These are phyloP conservation scores for Alternaria arbusti DNA, from an alignment of 2,329 filamentous ascomycete genomes.

Conservation along the genomic window DNA sequence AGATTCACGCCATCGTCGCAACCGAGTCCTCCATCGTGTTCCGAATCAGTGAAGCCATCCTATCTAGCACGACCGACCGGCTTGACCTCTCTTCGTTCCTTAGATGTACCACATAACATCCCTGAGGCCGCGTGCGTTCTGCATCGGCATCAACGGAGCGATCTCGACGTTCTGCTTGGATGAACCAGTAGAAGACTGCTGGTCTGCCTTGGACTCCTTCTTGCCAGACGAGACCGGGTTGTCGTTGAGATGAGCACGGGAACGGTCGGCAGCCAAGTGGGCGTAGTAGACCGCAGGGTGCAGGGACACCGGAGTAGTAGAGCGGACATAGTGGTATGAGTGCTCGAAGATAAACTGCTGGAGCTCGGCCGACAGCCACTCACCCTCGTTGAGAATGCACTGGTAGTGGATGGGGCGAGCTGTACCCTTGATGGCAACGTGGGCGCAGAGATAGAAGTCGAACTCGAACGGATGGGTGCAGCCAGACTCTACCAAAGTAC, in stretches of 20 bases:
- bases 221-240: conserved; percentile 46
- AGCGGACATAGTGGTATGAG: conserved; percentile 90
- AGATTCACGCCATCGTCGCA: conserved; percentile 2
- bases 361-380: conserved; percentile 70
- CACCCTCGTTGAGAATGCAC: conserved; percentile 82
- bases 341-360: conserved; percentile 94
- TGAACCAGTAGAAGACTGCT: conserved; percentile 36
- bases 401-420: conserved; percentile 92
- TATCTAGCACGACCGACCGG: neutral
- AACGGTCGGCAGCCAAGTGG: conserved; percentile 83
- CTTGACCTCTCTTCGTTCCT: neutral
- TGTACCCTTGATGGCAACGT: conserved; percentile 89
- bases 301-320: conserved; percentile 88
- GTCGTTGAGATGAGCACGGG: conserved; percentile 72
- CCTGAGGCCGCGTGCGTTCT: conserved; percentile 48
- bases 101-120: conserved; percentile 60
- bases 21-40: neutral
- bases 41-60: neutral
- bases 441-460: conserved; percentile 79
- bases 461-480: conserved; percentile 91
- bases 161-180: conserved; percentile 43
- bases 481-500: conserved; percentile 85
- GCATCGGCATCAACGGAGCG: conserved; percentile 51
- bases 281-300: conserved; percentile 95
- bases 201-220: conserved; percentile 43